phyloP scores from a whole-genome alignment of 2,329 filamentous ascomycete species.

The Paraphaeosphaeria minitans region DNA sequence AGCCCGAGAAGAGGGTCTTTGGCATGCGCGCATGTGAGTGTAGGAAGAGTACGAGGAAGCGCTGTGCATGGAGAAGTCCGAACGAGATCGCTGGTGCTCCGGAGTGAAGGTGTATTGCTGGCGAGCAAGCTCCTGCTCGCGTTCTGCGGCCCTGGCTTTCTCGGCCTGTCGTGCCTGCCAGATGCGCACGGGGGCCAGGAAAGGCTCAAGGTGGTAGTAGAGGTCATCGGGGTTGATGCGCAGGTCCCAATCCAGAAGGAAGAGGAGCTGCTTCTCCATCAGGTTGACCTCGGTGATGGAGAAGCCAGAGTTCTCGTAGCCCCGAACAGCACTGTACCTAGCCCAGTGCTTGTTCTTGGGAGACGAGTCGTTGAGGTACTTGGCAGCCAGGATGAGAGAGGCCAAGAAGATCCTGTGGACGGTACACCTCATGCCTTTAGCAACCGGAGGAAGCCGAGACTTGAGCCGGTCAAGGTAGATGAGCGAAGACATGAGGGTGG shows the following conservation, averaged over 20 bases:
- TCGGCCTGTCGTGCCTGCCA: constrained; percentile 60
- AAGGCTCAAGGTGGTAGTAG: constrained; percentile 82
- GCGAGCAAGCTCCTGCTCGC: constrained; percentile 49
- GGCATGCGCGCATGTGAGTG: constrained; percentile 32
- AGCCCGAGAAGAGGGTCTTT: constrained; percentile 40
- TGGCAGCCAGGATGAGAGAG: constrained; percentile 81
- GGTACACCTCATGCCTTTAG: constrained; percentile 94
- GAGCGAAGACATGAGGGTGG: constrained; percentile 94
- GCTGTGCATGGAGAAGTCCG: constrained; percentile 39
- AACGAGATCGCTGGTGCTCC: constrained; percentile 41
- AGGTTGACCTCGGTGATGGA: constrained; percentile 95
- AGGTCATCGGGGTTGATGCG: constrained; percentile 84
- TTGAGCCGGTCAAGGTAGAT: constrained; percentile 90
- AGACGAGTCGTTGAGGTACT: constrained; percentile 98
- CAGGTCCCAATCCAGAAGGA: constrained; percentile 92
- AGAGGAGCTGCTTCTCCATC: constrained; percentile 98
- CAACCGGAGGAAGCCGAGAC: constrained; percentile 85
- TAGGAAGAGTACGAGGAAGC: constrained; percentile 42
- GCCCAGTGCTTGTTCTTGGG: constrained; percentile 99
- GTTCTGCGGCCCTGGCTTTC: constrained; percentile 55
- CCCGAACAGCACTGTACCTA: constrained; percentile 80
- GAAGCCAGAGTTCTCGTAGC: constrained; percentile 82
- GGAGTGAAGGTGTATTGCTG: constrained; percentile 47
- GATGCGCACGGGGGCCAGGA: constrained; percentile 81
- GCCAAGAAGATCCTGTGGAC: constrained; percentile 97